These are phyloP conservation scores for Dryas alaskensis DNA, from an alignment of 306 rosid genomes.

Conservation along the genomic window DNA sequence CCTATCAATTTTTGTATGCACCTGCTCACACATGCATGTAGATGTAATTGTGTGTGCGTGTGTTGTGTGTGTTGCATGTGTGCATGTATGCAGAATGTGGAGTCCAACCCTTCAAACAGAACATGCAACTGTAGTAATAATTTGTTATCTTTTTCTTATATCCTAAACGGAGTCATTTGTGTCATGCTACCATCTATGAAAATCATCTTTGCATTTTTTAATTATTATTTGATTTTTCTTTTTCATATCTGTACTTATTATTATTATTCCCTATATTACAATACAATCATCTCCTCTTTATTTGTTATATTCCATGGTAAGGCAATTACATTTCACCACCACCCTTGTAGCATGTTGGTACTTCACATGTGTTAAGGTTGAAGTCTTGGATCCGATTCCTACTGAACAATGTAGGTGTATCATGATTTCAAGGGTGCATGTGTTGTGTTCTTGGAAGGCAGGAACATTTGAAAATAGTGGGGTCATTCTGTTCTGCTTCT, in stretches of 20 bases:
- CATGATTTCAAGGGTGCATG: not conserved
- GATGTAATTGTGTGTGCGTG: not conserved
- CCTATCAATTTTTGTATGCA: not conserved
- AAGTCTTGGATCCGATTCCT: not conserved
- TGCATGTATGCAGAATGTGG: not conserved
- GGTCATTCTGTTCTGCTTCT: not conserved
- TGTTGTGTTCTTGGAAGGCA: not conserved
- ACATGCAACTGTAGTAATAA: not conserved
- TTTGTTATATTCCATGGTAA: not conserved
- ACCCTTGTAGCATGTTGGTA: not conserved
- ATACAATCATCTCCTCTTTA: not conserved
- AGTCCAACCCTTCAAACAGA: not conserved
- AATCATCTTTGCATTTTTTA: not conserved
- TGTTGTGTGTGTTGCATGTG: not conserved
- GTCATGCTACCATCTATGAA: no score
- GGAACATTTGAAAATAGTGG: not conserved
- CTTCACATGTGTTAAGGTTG: not conserved
- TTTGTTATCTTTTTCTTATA: not conserved
- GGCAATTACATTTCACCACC: not conserved
- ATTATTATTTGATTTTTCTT: not conserved
- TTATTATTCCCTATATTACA: not conserved
- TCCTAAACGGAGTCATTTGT: not conserved
- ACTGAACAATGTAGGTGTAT: not conserved
- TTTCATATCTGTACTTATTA: not conserved
- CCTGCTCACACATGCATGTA: not conserved